Base-by-base conservation (phyloP, 805 yeast genomes). In the Yamadazyma laniorum region DNA sequence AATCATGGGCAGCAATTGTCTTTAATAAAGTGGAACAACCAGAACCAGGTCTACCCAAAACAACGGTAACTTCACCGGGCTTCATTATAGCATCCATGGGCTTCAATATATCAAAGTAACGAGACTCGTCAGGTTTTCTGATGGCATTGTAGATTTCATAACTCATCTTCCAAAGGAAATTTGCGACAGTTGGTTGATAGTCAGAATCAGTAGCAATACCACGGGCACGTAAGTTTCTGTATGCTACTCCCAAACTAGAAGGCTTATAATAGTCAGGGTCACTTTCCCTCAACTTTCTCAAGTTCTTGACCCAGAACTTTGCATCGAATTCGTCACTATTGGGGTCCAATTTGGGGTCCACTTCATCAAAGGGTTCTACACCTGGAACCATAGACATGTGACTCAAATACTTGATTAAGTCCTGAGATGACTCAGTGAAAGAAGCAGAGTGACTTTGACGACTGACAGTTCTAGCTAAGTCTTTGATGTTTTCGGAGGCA, bases 141-240 rank as follows among this genome's bases (percentile, higher is more conserved):
- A 35, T 25, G 14, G 12, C 28, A 29, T 46, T 34, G 17, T 39
- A 21, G 17, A 35, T 4, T 14, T 37, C 31, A 25, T 14, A 19
- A 27, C 32, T 18, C 15, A 33, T 30, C 63, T 62, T 45, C 55
- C 55, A 16, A 51, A 52, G 17, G 52, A 54, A 55, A 44, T 76
- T 79, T 22, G 65, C 48, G 3, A 76, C 73, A 3, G 80, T 79
- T 5, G 77, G 63, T 55, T 79, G 85, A 56, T 74, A 80, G 51
- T 80, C 82, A 6, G 81, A 73, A 54, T 78, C 85, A 3, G 81
- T 67, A 2, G 84, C 80, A 37, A 75, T 65, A 53, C 85, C 86
- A 44, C 57, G 65, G 2, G 82, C 82, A 35, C 79, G 53, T 48
- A 80, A 58, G 49, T 78, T 58, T 39, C 67, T 67, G 67, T 75